Conservation (phyloP, 2,329 filamentous ascomycete species). For the Colletotrichum musae region DNA sequence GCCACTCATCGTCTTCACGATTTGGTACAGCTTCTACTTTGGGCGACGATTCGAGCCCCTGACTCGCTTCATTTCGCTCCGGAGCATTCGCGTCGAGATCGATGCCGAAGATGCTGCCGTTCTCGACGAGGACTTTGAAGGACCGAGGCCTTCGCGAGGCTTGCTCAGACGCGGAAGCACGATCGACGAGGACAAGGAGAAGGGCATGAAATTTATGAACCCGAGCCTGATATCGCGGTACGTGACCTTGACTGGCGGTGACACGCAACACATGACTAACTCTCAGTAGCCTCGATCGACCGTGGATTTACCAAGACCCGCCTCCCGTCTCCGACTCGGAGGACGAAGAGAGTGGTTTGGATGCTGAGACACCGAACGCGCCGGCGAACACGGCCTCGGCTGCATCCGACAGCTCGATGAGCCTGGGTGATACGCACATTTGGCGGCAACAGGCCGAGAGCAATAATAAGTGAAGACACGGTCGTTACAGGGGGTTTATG, state of each 20-base stretch:
- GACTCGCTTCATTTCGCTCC: conserved; percentile 91
- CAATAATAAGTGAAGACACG: conserved; percentile 1
- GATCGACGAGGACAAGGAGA: conserved; percentile 80
- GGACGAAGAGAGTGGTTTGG: conserved; percentile 33
- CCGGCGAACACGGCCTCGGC: conserved; percentile 44
- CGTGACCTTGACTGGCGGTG: conserved; percentile 51
- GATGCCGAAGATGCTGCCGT: conserved; percentile 56
- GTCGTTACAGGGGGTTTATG: background rate
- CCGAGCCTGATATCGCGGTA: conserved; percentile 79
- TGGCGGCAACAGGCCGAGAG: conserved; percentile 55
- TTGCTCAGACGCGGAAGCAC: conserved; percentile 72
- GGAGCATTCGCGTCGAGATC: conserved; percentile 78
- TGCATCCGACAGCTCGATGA: conserved; percentile 60
- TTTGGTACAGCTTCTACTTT: conserved; percentile 93
- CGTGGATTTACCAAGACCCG: conserved; percentile 77
- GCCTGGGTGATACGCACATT: conserved; percentile 65
- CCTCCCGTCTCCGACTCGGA: conserved; percentile 53
- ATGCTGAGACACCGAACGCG: conserved; percentile 22
- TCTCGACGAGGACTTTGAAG: conserved; percentile 55
- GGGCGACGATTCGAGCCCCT: conserved; percentile 86
- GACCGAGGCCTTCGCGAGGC: conserved; percentile 53
- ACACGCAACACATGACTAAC: conserved; percentile 28
- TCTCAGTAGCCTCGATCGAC: conserved; percentile 70
- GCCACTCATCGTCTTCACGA: conserved; percentile 83
- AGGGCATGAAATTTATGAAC: conserved; percentile 80